These are phyloP conservation scores for Haplosporangium sp. DNA, from an alignment of 371 early-diverging fungal genomes.

Conservation along the genomic window DNA sequence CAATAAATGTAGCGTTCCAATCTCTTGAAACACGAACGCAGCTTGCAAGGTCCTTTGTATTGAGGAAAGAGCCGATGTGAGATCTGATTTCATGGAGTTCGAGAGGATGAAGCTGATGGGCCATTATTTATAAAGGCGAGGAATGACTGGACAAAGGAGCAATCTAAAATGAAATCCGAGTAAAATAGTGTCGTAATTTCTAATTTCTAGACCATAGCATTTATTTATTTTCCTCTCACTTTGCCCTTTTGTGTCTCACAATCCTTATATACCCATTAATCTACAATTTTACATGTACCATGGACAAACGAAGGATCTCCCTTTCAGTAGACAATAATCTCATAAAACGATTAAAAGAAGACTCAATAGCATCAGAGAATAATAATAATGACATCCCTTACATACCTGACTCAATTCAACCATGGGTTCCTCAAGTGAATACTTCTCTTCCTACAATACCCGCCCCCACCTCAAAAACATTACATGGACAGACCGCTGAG, in stretches of 20 bases:
- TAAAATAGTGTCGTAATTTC: no score
- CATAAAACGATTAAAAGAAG: not conserved
- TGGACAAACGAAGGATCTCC: not conserved
- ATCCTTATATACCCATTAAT: no score
- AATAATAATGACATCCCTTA: not conserved
- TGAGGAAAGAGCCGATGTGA: constrained; percentile 3
- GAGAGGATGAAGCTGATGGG: not conserved
- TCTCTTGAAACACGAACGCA: not conserved
- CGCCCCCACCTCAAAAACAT: not conserved
- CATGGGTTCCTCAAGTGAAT: not conserved
- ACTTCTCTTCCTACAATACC: not conserved
- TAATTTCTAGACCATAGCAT: no score
- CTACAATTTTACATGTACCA: not conserved
- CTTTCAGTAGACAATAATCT: not conserved
- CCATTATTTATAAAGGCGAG: not conserved
- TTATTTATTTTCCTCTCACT: no score
- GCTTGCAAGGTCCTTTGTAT: not conserved
- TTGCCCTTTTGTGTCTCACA: no score
- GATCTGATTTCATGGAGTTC: constrained; percentile 12
- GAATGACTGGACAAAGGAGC: not conserved
- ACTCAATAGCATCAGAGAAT: not conserved
- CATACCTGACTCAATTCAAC: not conserved
- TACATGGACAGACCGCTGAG: constrained; percentile 72
- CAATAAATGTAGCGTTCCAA: not conserved
- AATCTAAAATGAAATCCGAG: no score